These are phyloP conservation scores for Pichia cephalocereana DNA, from an alignment of 805 yeast genomes.

Conservation along the genomic window DNA sequence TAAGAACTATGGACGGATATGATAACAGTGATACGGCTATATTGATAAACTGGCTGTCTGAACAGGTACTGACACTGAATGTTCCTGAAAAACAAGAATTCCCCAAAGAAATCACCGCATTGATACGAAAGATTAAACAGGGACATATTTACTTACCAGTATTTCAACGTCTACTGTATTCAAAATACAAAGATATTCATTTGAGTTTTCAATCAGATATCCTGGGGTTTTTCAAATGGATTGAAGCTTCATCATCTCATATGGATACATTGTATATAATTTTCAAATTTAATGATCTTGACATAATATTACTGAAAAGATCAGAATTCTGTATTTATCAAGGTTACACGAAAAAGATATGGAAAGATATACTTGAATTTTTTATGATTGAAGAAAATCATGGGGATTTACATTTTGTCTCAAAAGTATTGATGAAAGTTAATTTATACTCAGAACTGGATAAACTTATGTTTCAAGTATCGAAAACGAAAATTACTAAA, in stretches of 20 bases:
- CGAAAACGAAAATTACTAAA: conserved; percentile 28
- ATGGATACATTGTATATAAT: conserved; percentile 2
- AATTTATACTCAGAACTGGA: conserved; percentile 18
- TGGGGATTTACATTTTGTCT: conserved; percentile 9
- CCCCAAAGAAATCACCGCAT: conserved; percentile 16
- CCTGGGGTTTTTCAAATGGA: conserved; percentile 1
- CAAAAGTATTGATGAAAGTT: conserved; percentile 12
- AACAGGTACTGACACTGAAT: conserved; percentile 1
- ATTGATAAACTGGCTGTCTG: conserved; percentile 19
- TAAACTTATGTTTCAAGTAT: conserved; percentile 27
- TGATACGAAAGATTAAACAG: conserved; percentile 8
- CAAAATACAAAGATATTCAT: conserved; percentile 2
- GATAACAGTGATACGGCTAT: conserved; percentile 12
- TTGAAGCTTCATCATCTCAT: conserved; percentile 3
- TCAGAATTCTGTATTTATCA: conserved; percentile 11
- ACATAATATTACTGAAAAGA: conserved; percentile 3
- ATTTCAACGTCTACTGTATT: conserved; percentile 4
- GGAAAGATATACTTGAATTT: background rate
- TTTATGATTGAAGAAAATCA: background rate
- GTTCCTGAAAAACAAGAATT: conserved; percentile 1
- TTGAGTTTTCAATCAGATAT: conserved; percentile 9
- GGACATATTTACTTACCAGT: conserved; percentile 1
- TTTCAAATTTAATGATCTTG: conserved; percentile 6
- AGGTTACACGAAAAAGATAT: background rate
- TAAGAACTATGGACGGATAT: background rate